These are phyloP conservation scores for Solanum medicagineum DNA, from an alignment of 257 asterid genomes.

Conservation along the genomic window DNA sequence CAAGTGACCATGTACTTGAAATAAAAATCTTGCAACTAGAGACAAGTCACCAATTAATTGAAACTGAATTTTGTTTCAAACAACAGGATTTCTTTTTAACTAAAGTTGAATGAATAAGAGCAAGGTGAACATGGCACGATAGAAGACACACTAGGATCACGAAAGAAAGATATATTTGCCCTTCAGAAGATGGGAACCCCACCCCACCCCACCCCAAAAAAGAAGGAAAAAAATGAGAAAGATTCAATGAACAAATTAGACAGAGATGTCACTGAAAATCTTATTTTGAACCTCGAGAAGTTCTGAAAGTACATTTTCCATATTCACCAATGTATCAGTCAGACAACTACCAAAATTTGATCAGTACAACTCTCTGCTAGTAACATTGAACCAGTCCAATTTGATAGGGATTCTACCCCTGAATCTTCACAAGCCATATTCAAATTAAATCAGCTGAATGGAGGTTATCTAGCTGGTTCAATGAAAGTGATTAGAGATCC, in stretches of 20 bases:
- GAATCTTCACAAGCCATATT: not conserved
- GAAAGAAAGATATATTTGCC: not conserved
- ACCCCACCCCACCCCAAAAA: not conserved
- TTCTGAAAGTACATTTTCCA: not conserved
- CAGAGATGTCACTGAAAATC: not conserved
- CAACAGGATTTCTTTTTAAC: not conserved
- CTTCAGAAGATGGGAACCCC: not conserved
- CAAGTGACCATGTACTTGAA: not conserved
- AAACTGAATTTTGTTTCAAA: not conserved
- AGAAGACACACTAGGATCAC: not conserved
- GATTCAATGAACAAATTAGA: not conserved
- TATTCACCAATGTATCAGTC: not conserved
- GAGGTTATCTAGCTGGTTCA: constrained; percentile 19
- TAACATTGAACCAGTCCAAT: not conserved
- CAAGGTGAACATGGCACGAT: not conserved
- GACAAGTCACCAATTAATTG: not conserved
- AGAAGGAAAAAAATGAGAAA: not conserved
- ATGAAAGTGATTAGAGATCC: constrained; percentile 41
- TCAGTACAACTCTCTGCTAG: not conserved
- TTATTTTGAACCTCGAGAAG: not conserved
- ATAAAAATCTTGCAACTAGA: not conserved
- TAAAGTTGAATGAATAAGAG: not conserved
- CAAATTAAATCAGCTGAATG: not conserved
- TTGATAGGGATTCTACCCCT: not conserved
- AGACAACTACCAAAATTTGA: not conserved